Conservation (phyloP, 768 basidiomycete genomes). For the Xanthoconium purpureum region DNA sequence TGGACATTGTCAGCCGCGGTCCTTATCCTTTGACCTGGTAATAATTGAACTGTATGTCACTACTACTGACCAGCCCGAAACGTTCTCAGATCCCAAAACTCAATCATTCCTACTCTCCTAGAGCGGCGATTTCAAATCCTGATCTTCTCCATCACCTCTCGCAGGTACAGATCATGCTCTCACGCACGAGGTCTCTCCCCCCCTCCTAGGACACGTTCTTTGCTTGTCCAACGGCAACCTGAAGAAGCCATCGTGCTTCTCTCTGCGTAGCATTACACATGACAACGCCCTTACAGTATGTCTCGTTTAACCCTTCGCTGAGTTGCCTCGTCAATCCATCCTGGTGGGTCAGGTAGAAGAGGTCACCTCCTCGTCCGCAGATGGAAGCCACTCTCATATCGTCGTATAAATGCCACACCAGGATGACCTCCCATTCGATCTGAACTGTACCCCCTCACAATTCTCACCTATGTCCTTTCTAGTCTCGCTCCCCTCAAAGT, state of each 20-base stretch:
- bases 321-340: slow-evolving; percentile 18
- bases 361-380: slow-evolving; percentile 15
- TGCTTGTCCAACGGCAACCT: slow-evolving; percentile 9
- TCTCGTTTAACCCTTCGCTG: slow-evolving; percentile 27
- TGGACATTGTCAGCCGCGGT: slow-evolving; percentile 23
- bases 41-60: no score
- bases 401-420: slow-evolving; percentile 26
- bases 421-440: slow-evolving; percentile 4
- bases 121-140: slow-evolving; percentile 29
- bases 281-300: slow-evolving; percentile 27
- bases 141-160: slow-evolving; percentile 19
- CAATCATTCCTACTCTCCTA: slow-evolving; percentile 20
- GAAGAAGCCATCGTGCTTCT: slow-evolving; percentile 27
- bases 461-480: slow-evolving; percentile 18
- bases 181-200: slow-evolving; percentile 11
- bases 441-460: slow-evolving; percentile 1
- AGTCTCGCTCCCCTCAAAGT: slow-evolving; percentile 5
- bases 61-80: neutral
- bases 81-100: slow-evolving; percentile 9
- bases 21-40: neutral
- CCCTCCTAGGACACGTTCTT: slow-evolving; percentile 18
- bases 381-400: slow-evolving; percentile 22
- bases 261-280: slow-evolving; percentile 22
- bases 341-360: slow-evolving; percentile 19
- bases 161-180: slow-evolving; percentile 12